Evolutionary conservation across 164 flowering plant species (phyloP), one percentile per base, ranked within the genome.

Genomic region (Litsea cubeba): DNA sequence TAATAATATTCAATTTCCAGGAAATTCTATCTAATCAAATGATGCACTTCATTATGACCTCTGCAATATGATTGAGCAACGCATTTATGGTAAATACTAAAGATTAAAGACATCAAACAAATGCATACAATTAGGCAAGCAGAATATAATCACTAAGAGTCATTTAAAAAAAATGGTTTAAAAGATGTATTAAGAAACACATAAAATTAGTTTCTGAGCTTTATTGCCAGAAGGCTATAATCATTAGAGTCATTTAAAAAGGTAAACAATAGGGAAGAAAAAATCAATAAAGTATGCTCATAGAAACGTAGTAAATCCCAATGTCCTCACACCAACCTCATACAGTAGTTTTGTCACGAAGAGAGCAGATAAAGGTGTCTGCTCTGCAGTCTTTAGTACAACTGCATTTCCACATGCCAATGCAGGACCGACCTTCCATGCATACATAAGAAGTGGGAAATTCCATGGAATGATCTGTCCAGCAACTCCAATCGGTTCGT

Each of bases 381-480:
- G 95, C 79, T 94, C 95, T 2, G 98, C 95, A 2, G 98, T 95
- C 81, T 94, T 94, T 72, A 90, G 72, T 23, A 94, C 82, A 82
- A 91, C 82, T 58, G 98, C 88, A 82, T 95, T 90, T 5, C 97
- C 98, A 0, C 93, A 89, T 10, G 98, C 95, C 57, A 94, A 79
- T 22, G 98, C 90, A 1, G 98, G 93, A 71, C 77, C 75, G 54
- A 81, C 87, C 83, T 91, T 89, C 74, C 80, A 63, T 79, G 75
- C 76, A 62, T 90, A 87, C 87, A 88, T 79, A 54, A 66, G 60
- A 50, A 76, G 76, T 51, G 76, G 76, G 79, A 65, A 76, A 74
- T 94, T 94, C 97, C 98, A 92, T 2, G 98, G 96, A 26, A 88
- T 85, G 25, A 92, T 90, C 77, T 78, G 90, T 0, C 96, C 98